Evolutionary conservation across 2,329 filamentous ascomycete genomes (phyloP).

Genomic region (Aspergillus tubingensis): DNA sequence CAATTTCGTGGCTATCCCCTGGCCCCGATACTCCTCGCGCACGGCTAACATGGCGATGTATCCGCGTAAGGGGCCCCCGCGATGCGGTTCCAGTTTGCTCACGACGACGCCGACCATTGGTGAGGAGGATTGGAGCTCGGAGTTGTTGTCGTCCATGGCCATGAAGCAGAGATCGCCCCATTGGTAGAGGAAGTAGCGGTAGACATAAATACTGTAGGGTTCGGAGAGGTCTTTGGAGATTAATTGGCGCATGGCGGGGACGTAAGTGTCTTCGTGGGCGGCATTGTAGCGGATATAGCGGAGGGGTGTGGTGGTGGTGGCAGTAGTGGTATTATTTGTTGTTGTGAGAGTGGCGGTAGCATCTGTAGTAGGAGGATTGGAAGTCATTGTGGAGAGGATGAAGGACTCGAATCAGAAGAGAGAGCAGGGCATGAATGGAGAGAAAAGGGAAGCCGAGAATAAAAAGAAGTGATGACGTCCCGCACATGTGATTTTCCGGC

Average conservation of each 20-base stretch:
- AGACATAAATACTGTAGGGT: constrained; percentile 99
- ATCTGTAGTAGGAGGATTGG: constrained; percentile 23
- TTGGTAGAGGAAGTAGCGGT: constrained; percentile 96
- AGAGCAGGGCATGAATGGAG: background rate
- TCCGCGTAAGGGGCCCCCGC: constrained; percentile 80
- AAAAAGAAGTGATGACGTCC: background rate
- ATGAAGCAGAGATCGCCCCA: constrained; percentile 98
- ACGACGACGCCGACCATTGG: constrained; percentile 84
- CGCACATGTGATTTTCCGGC: constrained; percentile 17
- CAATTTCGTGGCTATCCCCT: constrained; percentile 83
- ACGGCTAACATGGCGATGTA: constrained; percentile 99
- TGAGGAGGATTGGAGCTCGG: constrained; percentile 2
- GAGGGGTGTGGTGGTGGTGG: constrained; percentile 36
- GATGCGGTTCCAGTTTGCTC: constrained; percentile 89
- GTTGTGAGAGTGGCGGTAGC: background rate
- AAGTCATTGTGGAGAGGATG: constrained; percentile 28
- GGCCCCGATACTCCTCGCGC: constrained; percentile 73
- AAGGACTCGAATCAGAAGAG: background rate
- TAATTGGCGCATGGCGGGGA: constrained; percentile 84
- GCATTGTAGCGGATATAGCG: constrained; percentile 63
- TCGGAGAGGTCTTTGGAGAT: constrained; percentile 97
- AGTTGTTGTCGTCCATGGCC: constrained; percentile 54
- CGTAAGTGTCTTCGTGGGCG: constrained; percentile 64
- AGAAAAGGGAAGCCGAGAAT: background rate
- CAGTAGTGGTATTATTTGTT: constrained; percentile 5